Evolutionary conservation across 148 eudicot species (phyloP), one percentile per base, ranked within the genome.

Genomic region (Heliamphora exappendiculata): DNA sequence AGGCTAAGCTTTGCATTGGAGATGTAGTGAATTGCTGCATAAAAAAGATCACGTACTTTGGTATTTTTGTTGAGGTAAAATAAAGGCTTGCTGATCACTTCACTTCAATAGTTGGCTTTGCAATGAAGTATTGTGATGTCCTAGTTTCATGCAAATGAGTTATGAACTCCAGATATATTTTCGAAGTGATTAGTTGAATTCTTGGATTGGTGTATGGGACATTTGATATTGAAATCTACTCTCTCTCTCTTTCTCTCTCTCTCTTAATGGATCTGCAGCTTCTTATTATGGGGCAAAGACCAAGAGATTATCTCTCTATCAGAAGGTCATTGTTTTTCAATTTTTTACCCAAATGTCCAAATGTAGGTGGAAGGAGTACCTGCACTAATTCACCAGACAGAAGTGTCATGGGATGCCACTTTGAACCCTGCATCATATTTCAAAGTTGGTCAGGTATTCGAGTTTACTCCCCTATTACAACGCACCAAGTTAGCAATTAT

Each of bases 291-390:
- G 50, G 16, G n/a, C 9, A n/a, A 3, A n/a, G 39, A 14, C 22
- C 24, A 22, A 16, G 37, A 63, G 47, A 62, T 69, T 72, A 57
- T 49, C 20, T n/a, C 53, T 72, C 16, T 33, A 24, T 75, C 29
- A 28, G 65, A 42, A 67, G 13, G 26, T 58, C 60, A 39, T 37
- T 44, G 19, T 58, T 54, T 10, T 33, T 67, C 72, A 62, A 17
- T 4, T 59, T 39, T 17, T 44, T 24, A 76, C 26, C 62, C 58
- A 51, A 6, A 64, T 81, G 74, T 58, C 22, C 49, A 80, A 55
- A 66, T 82, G 70, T 84, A 95, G 99, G 94, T 95, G 84, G 99
- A 91, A 87, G 97, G 94, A 70, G 93, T 95, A 81, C 88, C 93
- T 67, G 97, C 97, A 66, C 80, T 95, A 42, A 91, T 95, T 81